Evolutionary conservation across 2,329 filamentous ascomycete species (phyloP), one percentile per base, ranked within the genome.

Genomic region (Arthrobotrys entomopaga): DNA sequence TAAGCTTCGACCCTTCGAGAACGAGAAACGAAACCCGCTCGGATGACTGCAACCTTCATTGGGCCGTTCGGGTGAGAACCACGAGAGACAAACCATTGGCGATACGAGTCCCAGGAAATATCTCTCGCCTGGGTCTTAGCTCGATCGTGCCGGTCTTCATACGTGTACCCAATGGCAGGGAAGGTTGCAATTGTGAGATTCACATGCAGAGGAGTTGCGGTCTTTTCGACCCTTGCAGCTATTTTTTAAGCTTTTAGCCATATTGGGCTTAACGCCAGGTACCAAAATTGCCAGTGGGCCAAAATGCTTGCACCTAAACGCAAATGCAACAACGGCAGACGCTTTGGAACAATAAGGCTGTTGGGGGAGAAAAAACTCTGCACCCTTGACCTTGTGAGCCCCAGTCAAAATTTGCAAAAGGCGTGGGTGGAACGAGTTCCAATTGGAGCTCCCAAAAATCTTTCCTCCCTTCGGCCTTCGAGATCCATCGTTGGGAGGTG

Each of bases 221-320:
- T 69, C 60, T 69, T 57, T 49, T 65, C 48, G 20, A 58, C 57
- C 59, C 59, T 73, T 66, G 69, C 61, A 73, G 59, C 60, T 63
- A 50, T 61, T 60, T 61, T 60, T 34, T 34, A 34, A 34, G 29
- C 29, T 34, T 34, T 66, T 64, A 63, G 48, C 70, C 63, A 57
- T 26, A 67, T 74, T 42, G 13, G 70, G 70, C 42, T 50, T 74
- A 74, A 74, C 70, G 63, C 60, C 63, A 74, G 70, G 70, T 74
- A 74, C 70, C 70, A 74, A 74, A 67, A 40, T 74, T n/a, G 63
- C 70, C 64, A 34, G 29, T 34, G 29, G 29, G 29, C 29, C 29
- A 34, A 34, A 34, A 34, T 34, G 29, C 29, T 3, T 29, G 26
- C 26, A 29, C 26, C 26, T 3, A 29, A 29, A 34, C 10, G 2